A percentile compares a stretch with the other conserved stretches of the same genome.
phyloP scores from a whole-genome alignment of 805 yeast genomes.

The Myxozyma geophila region DNA sequence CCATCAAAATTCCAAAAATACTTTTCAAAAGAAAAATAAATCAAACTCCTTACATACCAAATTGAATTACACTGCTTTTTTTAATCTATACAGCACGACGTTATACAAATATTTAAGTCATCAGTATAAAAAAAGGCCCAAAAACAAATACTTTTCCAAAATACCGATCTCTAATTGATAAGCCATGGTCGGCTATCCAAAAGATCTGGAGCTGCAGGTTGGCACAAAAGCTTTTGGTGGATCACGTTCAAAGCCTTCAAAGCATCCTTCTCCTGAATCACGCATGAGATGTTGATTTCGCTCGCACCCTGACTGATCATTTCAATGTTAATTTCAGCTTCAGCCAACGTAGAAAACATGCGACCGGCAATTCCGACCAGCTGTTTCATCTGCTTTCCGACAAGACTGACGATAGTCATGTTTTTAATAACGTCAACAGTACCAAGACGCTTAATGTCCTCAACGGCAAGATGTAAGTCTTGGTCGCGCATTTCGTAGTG shows the following conservation, averaged over 20 bases:
- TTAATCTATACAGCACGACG: background rate
- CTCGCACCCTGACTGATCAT: constrained; percentile 99
- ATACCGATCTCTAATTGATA: constrained; percentile 6
- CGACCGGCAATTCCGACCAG: constrained; percentile 95
- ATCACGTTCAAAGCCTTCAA: constrained; percentile 83
- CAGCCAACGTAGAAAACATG: constrained; percentile 93
- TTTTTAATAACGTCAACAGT: constrained; percentile 84
- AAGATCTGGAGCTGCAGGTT: constrained; percentile 25
- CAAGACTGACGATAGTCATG: constrained; percentile 90
- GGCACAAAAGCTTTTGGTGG: constrained; percentile 68
- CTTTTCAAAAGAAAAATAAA: background rate
- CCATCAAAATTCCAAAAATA: background rate
- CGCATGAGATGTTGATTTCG: constrained; percentile 95
- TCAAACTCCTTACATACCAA: background rate
- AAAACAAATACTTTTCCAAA: background rate
- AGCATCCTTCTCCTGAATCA: constrained; percentile 80
- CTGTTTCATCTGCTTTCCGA: constrained; percentile 97
- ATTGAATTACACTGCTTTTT: background rate
- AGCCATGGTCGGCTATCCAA: constrained; percentile 35
- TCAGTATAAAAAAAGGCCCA: background rate
- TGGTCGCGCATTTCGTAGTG: constrained; percentile 59
- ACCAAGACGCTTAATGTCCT: constrained; percentile 79
- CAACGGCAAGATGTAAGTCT: constrained; percentile 73
- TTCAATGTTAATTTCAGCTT: constrained; percentile 89
- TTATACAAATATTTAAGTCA: background rate